A percentile compares a stretch with the other conserved stretches of the same genome.
Conservation (phyloP, 148 eudicot species). For the Euryodendron excelsum region DNA sequence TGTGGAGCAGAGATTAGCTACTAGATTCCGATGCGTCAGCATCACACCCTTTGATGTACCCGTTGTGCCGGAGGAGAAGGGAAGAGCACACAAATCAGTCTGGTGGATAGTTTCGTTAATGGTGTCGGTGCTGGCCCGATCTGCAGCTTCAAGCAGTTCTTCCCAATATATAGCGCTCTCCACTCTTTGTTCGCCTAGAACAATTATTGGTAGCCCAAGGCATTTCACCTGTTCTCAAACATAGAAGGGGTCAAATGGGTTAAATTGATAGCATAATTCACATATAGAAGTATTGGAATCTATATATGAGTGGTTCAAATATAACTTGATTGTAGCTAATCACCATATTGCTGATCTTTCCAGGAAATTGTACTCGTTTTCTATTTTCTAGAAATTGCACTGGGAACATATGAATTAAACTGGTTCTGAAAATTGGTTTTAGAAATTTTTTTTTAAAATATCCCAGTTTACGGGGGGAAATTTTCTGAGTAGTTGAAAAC, state of each 20-base stretch:
- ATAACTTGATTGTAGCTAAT: background rate
- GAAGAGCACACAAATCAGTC: conserved; percentile 83
- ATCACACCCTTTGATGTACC: conserved; percentile 94
- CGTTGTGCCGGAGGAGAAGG: conserved; percentile 96
- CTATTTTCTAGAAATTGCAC: too few species aligned
- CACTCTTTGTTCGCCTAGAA: conserved; percentile 56
- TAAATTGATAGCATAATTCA: background rate
- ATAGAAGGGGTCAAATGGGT: background rate
- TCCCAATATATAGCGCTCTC: conserved; percentile 65
- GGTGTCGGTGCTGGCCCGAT: conserved; percentile 41
- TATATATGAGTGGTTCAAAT: background rate
- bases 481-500: background rate
- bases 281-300: too few species aligned
- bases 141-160: conserved; percentile 74
- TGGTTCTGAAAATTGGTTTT: too few species aligned
- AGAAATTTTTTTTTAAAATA: too few species aligned
- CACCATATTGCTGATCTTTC: background rate
- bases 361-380: background rate
- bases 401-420: too few species aligned
- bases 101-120: conserved; percentile 41
- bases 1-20: conserved; percentile 80
- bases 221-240: conserved; percentile 75
- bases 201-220: conserved; percentile 58
- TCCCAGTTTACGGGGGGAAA: too few species aligned
- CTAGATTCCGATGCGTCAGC: conserved; percentile 77